Evolutionary conservation across 192 early-diverging fungal species (phyloP).

Genomic region (Phycomyces blakesleeanus): DNA sequence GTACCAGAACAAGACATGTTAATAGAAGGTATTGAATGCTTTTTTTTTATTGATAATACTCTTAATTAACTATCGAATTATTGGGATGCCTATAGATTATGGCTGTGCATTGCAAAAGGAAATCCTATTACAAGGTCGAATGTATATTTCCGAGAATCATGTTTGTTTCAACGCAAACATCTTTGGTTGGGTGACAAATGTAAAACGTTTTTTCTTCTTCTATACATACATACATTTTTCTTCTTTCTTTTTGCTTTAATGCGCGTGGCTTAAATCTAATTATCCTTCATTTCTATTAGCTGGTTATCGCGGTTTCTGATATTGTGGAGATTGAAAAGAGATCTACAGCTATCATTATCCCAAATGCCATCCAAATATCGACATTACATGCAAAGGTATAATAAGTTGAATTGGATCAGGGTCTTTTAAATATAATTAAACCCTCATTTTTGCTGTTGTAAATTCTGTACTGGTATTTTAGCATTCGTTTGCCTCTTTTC

Average conservation of each 20-base stretch:
- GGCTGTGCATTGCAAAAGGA: constrained; percentile 87
- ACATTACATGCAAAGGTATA: constrained; percentile 60
- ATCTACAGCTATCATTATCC: constrained; percentile 79
- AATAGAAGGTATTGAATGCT: constrained; percentile 58
- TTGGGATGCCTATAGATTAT: constrained; percentile 63
- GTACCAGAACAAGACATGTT: constrained; percentile 53
- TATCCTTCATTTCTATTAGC: constrained; percentile 15
- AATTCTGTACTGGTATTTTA: too few relatives aligned
- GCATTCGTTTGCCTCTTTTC: constrained; percentile 84
- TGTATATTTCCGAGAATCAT: constrained; percentile 78
- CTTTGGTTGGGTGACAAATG: constrained; percentile 85
- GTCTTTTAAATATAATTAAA: background rate
- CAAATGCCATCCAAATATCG: constrained; percentile 84
- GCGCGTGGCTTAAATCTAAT: background rate
- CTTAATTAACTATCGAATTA: too few relatives aligned
- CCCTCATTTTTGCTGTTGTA: too few relatives aligned
- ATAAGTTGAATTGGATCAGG: background rate
- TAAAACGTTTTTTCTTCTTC: too few relatives aligned
- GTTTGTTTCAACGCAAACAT: constrained; percentile 87
- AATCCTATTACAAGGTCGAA: constrained; percentile 79
- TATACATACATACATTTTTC: constrained; percentile 1
- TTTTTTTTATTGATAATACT: too few relatives aligned
- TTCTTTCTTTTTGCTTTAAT: constrained; percentile 1
- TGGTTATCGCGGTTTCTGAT: constrained; percentile 73
- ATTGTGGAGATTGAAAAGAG: constrained; percentile 82